Percentiles rank a stretch among this genome's conserved stretches.
These are phyloP conservation scores for Fusarium odoratissimum DNA, from an alignment of 2,329 filamentous ascomycete species.

Conservation along the genomic window DNA sequence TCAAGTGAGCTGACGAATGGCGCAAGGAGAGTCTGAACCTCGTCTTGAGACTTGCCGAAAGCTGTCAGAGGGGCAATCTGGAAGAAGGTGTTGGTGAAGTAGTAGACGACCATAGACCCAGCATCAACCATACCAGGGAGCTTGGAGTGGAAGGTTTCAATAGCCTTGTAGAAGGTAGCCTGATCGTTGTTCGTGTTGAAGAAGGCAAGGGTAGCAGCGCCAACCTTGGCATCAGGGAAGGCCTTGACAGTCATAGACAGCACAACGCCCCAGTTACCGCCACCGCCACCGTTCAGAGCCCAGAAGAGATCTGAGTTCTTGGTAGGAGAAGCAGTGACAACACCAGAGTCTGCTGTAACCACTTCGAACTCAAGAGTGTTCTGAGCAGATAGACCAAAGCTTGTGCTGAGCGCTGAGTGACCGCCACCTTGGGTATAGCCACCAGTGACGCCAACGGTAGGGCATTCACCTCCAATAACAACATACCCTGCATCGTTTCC, in stretches of 20 bases:
- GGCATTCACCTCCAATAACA: slow-evolving; percentile 66
- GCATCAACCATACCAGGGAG: slow-evolving; percentile 56
- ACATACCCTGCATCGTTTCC: slow-evolving; percentile 58
- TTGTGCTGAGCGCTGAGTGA: slow-evolving; percentile 63
- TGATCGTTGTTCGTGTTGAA: slow-evolving; percentile 42
- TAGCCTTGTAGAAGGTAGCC: slow-evolving; percentile 61
- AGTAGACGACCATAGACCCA: slow-evolving; percentile 60
- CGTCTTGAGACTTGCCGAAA: background rate
- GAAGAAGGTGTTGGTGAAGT: slow-evolving; percentile 53
- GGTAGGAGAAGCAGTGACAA: slow-evolving; percentile 59
- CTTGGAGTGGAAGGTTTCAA: slow-evolving; percentile 55
- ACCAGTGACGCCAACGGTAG: slow-evolving; percentile 64
- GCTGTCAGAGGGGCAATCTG: slow-evolving; percentile 54
- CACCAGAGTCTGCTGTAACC: slow-evolving; percentile 61
- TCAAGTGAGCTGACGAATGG: slow-evolving; percentile 34
- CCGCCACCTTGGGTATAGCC: slow-evolving; percentile 70
- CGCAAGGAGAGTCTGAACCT: slow-evolving; percentile 50
- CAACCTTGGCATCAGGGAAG: slow-evolving; percentile 53
- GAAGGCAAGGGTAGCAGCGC: slow-evolving; percentile 59
- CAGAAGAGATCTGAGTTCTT: slow-evolving; percentile 70
- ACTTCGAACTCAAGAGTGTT: slow-evolving; percentile 68
- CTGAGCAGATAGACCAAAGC: slow-evolving; percentile 70
- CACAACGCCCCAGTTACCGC: slow-evolving; percentile 69
- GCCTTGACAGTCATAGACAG: slow-evolving; percentile 61
- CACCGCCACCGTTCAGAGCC: slow-evolving; percentile 70